phyloP scores from a whole-genome alignment of 148 eudicot species.

The Persicaria tinctoria region DNA sequence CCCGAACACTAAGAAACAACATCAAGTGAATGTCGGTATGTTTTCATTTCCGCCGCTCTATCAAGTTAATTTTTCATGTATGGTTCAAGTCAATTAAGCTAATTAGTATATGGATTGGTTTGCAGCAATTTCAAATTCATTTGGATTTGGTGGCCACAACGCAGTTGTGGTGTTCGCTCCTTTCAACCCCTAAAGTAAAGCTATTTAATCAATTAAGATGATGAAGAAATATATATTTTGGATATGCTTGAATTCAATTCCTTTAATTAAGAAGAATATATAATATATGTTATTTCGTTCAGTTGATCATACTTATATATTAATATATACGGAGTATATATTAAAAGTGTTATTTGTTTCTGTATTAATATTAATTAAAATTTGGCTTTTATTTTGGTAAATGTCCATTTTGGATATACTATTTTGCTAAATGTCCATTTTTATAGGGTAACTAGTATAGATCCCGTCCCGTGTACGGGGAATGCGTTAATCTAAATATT shows the following conservation, averaged over 20 bases:
- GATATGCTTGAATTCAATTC: neutral
- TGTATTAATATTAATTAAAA: too few relatives aligned
- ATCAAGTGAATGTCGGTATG: slow-evolving; percentile 60
- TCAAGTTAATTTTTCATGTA: neutral
- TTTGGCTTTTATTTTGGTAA: too few relatives aligned
- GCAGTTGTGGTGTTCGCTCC: slow-evolving; percentile 51
- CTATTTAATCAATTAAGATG: neutral
- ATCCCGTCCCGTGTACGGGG: too few relatives aligned
- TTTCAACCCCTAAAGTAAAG: slow-evolving; percentile 26
- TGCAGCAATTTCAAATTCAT: slow-evolving; percentile 57
- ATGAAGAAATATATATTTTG: neutral
- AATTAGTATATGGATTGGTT: neutral
- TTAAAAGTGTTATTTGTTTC: too few relatives aligned
- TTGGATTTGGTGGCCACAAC: slow-evolving; percentile 58
- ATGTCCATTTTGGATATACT: too few relatives aligned
- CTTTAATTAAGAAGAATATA: too few relatives aligned
- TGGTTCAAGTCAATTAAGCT: neutral
- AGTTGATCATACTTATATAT: too few relatives aligned
- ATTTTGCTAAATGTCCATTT: too few relatives aligned
- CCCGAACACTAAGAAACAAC: slow-evolving; percentile 47
- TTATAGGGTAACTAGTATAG: too few relatives aligned
- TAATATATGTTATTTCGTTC: too few relatives aligned
- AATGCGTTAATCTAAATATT: too few relatives aligned
- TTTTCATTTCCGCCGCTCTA: neutral
- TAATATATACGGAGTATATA: too few relatives aligned